Evolutionary conservation across 2,329 filamentous ascomycete species (phyloP), one percentile per base, ranked within the genome.

Genomic region (Coniochaeta sp.): DNA sequence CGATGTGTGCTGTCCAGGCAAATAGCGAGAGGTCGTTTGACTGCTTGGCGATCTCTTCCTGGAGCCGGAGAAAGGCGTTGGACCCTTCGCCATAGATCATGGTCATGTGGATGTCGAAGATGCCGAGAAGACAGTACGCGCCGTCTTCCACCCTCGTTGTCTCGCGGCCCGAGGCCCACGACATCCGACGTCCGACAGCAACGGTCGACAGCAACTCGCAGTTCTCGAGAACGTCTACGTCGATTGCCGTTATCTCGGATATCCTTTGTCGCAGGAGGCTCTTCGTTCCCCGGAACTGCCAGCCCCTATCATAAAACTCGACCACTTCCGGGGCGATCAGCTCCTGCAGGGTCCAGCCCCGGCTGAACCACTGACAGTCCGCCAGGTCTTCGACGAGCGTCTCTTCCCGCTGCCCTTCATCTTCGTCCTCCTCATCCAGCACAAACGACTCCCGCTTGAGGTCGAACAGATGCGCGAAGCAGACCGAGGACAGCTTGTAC

Each of bases 61-160:
- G 67, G 8, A 69, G 63, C 19, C 67, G 59, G 26, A 60, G 19
- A 44, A 68, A 69, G 4, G 67, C 61, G 24, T 63, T 66, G 7
- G 32, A 32, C 24, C 67, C 65, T 47, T 71, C 69, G 10, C 69
- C 68, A 30, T 70, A 71, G 1, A 71, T 63, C 52, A 71, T 60
- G 10, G 68, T 63, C 65, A 70, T 70, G 22, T 67, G 69, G 6
- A 71, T 61, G 30, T 62, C 63, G 44, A 71, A 70, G 4, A 71
- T 60, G 1, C 67, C 68, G 22, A 57, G 55, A 14, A 57, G 38
- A 44, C 34, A 57, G 36, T 69, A 70, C 1, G 68, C 68, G 5
- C 59, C 56, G 59, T 71, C 66, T 59, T 69, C 62, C 58, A 60
- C 26, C 24, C 65, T 61, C 1, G 61, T 67, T 17, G 64, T 68